phyloP scores from a whole-genome alignment of 1,284 basidiomycete species.

The Cryptococcus hybrid region DNA sequence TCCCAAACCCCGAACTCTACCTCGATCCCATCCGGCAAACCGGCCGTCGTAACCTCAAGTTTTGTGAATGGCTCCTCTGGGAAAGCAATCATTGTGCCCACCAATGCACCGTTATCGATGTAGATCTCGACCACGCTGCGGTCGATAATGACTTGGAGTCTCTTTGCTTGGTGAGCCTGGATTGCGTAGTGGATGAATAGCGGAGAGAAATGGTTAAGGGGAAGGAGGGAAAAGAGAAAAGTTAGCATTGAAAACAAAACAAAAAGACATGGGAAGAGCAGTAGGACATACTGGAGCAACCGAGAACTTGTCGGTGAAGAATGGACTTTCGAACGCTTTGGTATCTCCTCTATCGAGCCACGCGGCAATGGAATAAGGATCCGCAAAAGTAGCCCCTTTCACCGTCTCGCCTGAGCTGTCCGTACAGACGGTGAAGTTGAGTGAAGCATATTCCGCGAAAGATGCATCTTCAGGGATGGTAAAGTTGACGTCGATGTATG shows the following conservation, averaged over 20 bases:
- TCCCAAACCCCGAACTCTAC: slow-evolving; percentile 6
- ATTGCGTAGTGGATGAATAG: background rate
- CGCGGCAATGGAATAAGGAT: slow-evolving; percentile 11
- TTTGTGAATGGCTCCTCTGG: slow-evolving; percentile 8
- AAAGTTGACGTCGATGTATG: slow-evolving; percentile 43
- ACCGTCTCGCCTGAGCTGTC: slow-evolving; percentile 18
- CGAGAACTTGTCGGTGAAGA: slow-evolving; percentile 45
- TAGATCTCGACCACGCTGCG: slow-evolving; percentile 42
- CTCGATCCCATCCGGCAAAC: slow-evolving; percentile 3
- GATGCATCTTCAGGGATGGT: slow-evolving; percentile 12
- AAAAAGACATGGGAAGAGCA: background rate
- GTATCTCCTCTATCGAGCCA: slow-evolving; percentile 44
- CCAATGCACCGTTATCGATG: slow-evolving; percentile 30
- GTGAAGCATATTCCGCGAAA: slow-evolving; percentile 2
- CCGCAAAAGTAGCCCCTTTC: slow-evolving; percentile 28
- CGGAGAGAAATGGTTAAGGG: background rate
- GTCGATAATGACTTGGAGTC: slow-evolving; percentile 35
- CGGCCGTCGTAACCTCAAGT: slow-evolving; percentile 16
- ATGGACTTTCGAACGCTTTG: slow-evolving; percentile 33
- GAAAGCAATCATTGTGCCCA: slow-evolving; percentile 11
- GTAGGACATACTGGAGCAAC: slow-evolving; percentile 10
- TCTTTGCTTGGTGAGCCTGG: slow-evolving; percentile 1
- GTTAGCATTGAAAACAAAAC: background rate
- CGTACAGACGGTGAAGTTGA: slow-evolving; percentile 31
- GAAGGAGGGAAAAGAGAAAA: background rate